phyloP scores from a whole-genome alignment of 768 basidiomycete genomes.

The Hydnum rufescens region DNA sequence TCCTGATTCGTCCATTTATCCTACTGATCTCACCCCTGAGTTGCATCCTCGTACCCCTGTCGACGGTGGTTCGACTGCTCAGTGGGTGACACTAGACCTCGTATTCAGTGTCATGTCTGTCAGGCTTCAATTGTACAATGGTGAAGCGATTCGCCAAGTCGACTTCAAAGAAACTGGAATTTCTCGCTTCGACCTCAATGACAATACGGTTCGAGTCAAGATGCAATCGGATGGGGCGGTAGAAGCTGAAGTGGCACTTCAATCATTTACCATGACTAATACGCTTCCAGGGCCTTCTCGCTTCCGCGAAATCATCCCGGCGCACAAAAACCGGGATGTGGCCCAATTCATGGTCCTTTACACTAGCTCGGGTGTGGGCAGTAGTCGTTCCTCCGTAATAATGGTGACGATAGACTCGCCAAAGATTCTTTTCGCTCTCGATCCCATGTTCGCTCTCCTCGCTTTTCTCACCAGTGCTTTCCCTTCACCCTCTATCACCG shows the following conservation, averaged over 20 bases:
- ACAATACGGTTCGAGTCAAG: slow-evolving; percentile 62
- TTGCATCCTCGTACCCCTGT: slow-evolving; percentile 12
- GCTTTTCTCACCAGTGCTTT: slow-evolving; percentile 59
- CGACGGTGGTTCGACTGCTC: not conserved
- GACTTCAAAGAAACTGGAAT: slow-evolving; percentile 64
- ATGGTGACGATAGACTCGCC: slow-evolving; percentile 85
- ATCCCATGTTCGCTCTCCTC: slow-evolving; percentile 76
- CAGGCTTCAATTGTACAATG: slow-evolving; percentile 74
- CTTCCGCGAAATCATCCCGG: slow-evolving; percentile 91
- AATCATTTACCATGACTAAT: slow-evolving; percentile 82
- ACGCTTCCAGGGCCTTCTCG: slow-evolving; percentile 61
- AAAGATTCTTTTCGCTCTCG: slow-evolving; percentile 75
- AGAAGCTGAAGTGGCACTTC: slow-evolving; percentile 74
- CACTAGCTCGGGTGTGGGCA: slow-evolving; percentile 43
- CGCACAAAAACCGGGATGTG: slow-evolving; percentile 71
- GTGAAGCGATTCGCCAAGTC: slow-evolving; percentile 31
- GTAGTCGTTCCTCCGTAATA: slow-evolving; percentile 34
- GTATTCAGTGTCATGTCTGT: slow-evolving; percentile 49
- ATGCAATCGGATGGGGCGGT: slow-evolving; percentile 62
- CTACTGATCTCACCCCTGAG: slow-evolving; percentile 1
- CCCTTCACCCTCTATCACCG: slow-evolving; percentile 9
- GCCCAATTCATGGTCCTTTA: slow-evolving; percentile 70
- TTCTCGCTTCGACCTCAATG: slow-evolving; percentile 62
- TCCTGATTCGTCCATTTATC: too few species aligned
- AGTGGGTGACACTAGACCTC: slow-evolving; percentile 43